Base-by-base conservation (phyloP, 176 grass and related monocot species). In the Oryza officinalis region DNA sequence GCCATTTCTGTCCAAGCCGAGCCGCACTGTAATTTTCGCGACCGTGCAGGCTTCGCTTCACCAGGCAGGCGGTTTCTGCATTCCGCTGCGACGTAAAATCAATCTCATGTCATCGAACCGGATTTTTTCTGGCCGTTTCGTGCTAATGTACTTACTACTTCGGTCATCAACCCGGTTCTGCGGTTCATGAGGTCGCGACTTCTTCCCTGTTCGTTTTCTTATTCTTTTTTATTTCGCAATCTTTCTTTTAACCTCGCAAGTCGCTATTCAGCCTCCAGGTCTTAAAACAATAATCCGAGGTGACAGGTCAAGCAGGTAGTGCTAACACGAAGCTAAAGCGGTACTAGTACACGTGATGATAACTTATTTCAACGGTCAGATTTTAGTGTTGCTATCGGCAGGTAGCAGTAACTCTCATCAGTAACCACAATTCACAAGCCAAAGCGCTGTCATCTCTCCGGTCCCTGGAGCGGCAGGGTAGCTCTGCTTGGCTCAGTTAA, bases 331-430 rank as follows among this genome's bases (percentile, higher is more conserved):
- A 10, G 52, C 18, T 22, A 60, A 60, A 60, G 50, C 18, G 20
- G 18, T 54, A 54, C 50, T 7, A 23, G 18, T n/a, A 27, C n/a
- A 43, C n/a, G 14, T 38, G 37, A 38, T 37, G 13, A 1, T 12
- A 27, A 81, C 79, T 54, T 26, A 8, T 33, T 70, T 35, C 8
- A 81, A 57, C 79, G 31, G 63, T 80, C 47, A 13, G 26, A 27
- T 46, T 26, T 44, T 33, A 14, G 47, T 17, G 44, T 35, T 37
- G 35, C 44, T 14, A 26, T 52, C 65, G 13, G 4, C 31, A 17
- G 13, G 8, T 37, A n/a, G 32, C 49, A 30, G 40, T n/a, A 54
- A 72, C 38, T 60, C 54, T 60, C 20, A 23, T 60, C 54, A 40
- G 4, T 5, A 15, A 4, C 13, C 59, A 18, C 49, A 52, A 20